Conservation (phyloP, 2,329 filamentous ascomycete genomes). For the Didymella glomerata region DNA sequence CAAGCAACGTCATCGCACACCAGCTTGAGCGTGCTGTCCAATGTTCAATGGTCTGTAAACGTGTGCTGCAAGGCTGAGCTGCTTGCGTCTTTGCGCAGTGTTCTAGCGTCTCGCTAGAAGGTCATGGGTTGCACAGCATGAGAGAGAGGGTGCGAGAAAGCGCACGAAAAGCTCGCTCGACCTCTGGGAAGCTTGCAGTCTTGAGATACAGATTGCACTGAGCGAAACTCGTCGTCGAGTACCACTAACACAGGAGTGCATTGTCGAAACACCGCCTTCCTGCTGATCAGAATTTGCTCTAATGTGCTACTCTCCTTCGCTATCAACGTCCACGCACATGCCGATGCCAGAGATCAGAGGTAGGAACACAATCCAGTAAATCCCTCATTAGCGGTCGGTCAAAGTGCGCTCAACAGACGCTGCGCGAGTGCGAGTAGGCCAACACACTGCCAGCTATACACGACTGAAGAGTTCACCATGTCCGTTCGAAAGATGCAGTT, state of each 20-base stretch:
- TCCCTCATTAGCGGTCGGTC: not conserved
- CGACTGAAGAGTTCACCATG: not conserved
- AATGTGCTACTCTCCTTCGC: not conserved
- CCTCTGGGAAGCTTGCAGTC: not conserved
- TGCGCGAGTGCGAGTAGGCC: not conserved
- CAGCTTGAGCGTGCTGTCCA: not conserved
- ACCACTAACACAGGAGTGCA: not conserved
- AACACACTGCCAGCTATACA: not conserved
- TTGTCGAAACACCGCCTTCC: no score
- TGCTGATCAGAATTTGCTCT: no score
- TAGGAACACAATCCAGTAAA: not conserved
- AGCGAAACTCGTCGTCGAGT: not conserved
- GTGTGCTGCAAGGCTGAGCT: slow-evolving; percentile 13
- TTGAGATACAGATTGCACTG: not conserved
- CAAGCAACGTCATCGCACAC: slow-evolving; percentile 7
- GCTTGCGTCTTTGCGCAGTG: not conserved
- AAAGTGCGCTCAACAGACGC: not conserved
- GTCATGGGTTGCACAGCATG: not conserved
- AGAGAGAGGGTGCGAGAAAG: not conserved
- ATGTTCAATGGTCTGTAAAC: not conserved
- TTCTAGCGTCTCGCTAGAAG: slow-evolving; percentile 1
- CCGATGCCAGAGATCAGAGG: not conserved
- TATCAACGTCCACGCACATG: not conserved
- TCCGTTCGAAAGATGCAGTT: not conserved
- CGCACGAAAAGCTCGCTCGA: not conserved